These are phyloP conservation scores for Apiospora aurea DNA, from an alignment of 2,329 filamentous ascomycete species.

Conservation along the genomic window DNA sequence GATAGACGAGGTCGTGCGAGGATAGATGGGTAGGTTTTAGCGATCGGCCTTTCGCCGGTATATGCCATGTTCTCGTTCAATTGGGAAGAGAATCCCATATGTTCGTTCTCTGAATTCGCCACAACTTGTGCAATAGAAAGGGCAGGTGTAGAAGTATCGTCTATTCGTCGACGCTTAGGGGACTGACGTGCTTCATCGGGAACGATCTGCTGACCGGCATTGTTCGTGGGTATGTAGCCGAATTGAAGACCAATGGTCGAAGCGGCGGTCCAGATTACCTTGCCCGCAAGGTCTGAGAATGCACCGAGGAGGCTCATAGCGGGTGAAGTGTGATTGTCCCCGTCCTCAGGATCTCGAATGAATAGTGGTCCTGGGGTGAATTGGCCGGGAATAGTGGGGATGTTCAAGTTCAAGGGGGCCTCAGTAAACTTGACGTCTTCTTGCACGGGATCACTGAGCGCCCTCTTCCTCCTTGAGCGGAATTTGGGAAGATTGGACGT, in stretches of 20 bases:
- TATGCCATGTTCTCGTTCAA: constrained; percentile 22
- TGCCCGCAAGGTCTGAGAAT: constrained; percentile 11
- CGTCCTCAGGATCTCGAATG: neutral
- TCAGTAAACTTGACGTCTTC: neutral
- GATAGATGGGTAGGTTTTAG: neutral
- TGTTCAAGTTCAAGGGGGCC: neutral
- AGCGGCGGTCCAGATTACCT: constrained; percentile 14
- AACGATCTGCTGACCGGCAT: constrained; percentile 8
- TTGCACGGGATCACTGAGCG: neutral
- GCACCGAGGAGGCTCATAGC: neutral
- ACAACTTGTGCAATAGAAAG: neutral
- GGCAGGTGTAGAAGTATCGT: constrained; percentile 3
- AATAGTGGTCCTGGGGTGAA: neutral
- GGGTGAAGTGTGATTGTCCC: neutral
- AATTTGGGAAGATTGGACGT: neutral
- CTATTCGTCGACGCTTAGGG: constrained; percentile 22
- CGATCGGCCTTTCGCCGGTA: neutral
- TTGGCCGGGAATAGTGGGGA: neutral
- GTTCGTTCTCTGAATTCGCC: neutral
- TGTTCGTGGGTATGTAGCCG: constrained; percentile 2
- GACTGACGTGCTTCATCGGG: constrained; percentile 21
- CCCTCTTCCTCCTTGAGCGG: neutral
- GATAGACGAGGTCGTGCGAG: neutral
- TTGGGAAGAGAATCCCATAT: neutral
- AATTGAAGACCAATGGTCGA: neutral